Conservation (phyloP, 306 rosid genomes). For the Cotoneaster glaucophyllus region DNA sequence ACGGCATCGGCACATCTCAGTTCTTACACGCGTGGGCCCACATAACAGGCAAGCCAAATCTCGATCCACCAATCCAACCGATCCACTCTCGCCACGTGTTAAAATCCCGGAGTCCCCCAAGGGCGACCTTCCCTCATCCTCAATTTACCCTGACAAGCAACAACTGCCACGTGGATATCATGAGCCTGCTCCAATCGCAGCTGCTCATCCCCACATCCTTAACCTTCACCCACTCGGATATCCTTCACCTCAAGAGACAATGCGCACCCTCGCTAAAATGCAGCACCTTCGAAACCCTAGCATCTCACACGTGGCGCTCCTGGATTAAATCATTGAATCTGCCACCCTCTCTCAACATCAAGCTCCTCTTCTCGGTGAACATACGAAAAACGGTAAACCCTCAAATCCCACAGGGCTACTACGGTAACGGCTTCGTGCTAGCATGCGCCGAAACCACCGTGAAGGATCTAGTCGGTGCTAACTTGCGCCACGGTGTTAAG, state of each 20-base stretch:
- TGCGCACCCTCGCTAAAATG: constrained; percentile 58
- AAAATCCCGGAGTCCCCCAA: constrained; percentile 40
- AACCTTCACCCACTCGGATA: constrained; percentile 35
- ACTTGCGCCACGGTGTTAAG: constrained; percentile 41
- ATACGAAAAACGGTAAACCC: constrained; percentile 30
- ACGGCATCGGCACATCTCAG: constrained; percentile 79
- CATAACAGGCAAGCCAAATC: constrained; percentile 12
- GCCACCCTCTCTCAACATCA: constrained; percentile 27
- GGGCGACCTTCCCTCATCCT: constrained; percentile 25
- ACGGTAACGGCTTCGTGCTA: constrained; percentile 69
- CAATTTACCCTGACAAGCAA: constrained; percentile 28
- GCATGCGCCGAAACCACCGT: constrained; percentile 57
- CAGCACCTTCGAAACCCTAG: constrained; percentile 65
- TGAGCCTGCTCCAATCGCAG: constrained; percentile 49
- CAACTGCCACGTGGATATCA: constrained; percentile 27
- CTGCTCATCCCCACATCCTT: constrained; percentile 52
- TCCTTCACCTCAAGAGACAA: constrained; percentile 50
- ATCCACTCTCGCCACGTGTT: constrained; percentile 55
- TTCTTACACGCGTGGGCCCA: constrained; percentile 81
- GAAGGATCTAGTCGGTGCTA: constrained; percentile 29
- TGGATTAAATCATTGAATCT: constrained; percentile 57
- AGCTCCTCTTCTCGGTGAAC: constrained; percentile 74
- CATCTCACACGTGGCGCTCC: constrained; percentile 86
- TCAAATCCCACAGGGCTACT: constrained; percentile 46
- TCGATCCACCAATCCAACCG: constrained; percentile 30